Base-by-base conservation (phyloP, 768 basidiomycete genomes). In the Filobasidium wieringae region DNA sequence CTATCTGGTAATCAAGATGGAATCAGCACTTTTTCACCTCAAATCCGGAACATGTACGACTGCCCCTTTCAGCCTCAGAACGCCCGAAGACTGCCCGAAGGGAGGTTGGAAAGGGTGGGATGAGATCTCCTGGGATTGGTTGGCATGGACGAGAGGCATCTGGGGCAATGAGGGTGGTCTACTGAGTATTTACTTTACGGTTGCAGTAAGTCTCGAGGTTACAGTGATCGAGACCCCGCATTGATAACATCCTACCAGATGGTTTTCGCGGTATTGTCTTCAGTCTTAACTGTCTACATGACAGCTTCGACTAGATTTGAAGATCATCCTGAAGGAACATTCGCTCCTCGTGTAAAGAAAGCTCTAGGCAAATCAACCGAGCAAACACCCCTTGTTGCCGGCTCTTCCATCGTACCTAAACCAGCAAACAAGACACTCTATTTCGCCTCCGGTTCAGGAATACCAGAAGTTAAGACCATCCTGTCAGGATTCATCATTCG, bases 371-470 rank as follows among this genome's bases (percentile, higher is more conserved):
- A 27, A 54, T 11, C 27, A 30, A 29, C 14, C 19, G 15, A 40
- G 17, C 37, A 47, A 22, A 47, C 14, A 14, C 29, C 43, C 5
- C 43, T 24, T 24, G 43, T 12, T 19, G 14, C 17, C 3, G n/a
- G 15, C 7, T 47, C 29, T 27, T 22, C 43, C 11, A 26, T 12
- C 14, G 19, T 24, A 47, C 3, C 43, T 14, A 47, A 47, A n/a
- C 19, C 43, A 19, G 22, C 43, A 24, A 19, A 27, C 14, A 47
- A 47, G 66, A 79, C 85, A 47, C 78, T 90, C 75, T 91, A 87
- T 76, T 95, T 89, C 69, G 89, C 95, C 9, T 89, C 90, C 19
- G 95, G 95, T 19, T 88, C 86, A 67, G 95, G 95, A 49, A 92
- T 97, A 56, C 91, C 92, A 0, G 93, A 99, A 73, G 85, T 99